Evolutionary conservation across 2,329 filamentous ascomycete genomes (phyloP), one percentile per base, ranked within the genome.

Genomic region (Ophiostoma piceae): DNA sequence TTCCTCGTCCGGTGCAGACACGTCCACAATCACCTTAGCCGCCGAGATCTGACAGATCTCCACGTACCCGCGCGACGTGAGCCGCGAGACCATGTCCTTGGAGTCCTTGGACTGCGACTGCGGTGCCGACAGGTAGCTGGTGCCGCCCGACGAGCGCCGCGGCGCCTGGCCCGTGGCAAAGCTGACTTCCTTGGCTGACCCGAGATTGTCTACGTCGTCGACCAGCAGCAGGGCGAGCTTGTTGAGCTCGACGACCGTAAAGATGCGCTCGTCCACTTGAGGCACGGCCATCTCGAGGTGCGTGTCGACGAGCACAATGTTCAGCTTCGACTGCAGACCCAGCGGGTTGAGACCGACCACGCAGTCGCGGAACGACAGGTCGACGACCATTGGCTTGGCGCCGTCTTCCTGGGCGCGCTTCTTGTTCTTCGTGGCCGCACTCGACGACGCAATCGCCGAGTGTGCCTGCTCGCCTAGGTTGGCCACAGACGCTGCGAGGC

Each of bases 21-120:
- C 82, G 66, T 87, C 85, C 2, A 95, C 83, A 2, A 82, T 81
- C 0, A 88, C 86, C 72, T 88, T 90, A 0, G 94, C 93, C 2
- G 93, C 90, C 22, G 93, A 96, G 64, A 97, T 91, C 67, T 91
- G 92, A 74, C 92, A 93, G 43, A 99, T 88, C 62, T 92, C 90
- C 7, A 97, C 92, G 76, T 89, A 99, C 0, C 95, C 95, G 74
- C 85, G 83, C 7, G 85, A 81, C 69, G 87, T 86, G 69, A 90
- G 79, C 54, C 85, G 83, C 2, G 81, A 77, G n/a, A 87, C 82
- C 74, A 88, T 85, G 5, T 81, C 79, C 2, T 83, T 84, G 12
- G 80, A 79, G 6, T 81, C 79, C 2, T 83, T 84, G 12, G 80
- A 79, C 6, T 79, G 9, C 7, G 62, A 62, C 77, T 51, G 77